phyloP scores from a whole-genome alignment of 129 eudicot species.

The Dittrichia graveolens region DNA sequence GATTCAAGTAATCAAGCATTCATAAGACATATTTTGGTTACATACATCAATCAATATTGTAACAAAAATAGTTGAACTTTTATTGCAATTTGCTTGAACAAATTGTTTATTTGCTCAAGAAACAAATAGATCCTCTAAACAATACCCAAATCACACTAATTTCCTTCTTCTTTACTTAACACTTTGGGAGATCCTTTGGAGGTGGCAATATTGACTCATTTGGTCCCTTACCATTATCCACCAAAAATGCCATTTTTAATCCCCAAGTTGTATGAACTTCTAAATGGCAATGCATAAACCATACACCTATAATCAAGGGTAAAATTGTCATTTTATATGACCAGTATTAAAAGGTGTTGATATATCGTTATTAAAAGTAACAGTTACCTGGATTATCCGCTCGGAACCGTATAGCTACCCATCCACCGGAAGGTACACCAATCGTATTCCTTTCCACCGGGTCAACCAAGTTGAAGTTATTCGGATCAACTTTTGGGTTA shows the following conservation, averaged over 20 bases:
- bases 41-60: neutral
- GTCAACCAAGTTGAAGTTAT: constrained; percentile 69
- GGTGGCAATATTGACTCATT: constrained; percentile 78
- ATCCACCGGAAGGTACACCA: constrained; percentile 87
- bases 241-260: constrained; percentile 80
- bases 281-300: constrained; percentile 93
- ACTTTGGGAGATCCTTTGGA: constrained; percentile 81
- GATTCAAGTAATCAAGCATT: neutral
- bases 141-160: constrained; percentile 22
- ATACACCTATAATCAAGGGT: constrained; percentile 50
- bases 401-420: constrained; percentile 75
- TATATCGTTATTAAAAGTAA: neutral
- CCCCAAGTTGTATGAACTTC: constrained; percentile 93
- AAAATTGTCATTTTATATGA: constrained; percentile 6
- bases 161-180: constrained; percentile 29
- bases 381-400: constrained; percentile 84
- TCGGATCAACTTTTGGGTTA: constrained; percentile 56
- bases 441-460: constrained; percentile 88
- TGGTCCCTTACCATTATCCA: constrained; percentile 78
- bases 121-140: constrained; percentile 25
- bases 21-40: constrained; percentile 2
- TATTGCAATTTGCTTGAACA: constrained; percentile 36
- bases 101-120: constrained; percentile 41
- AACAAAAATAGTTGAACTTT: constrained; percentile 18
- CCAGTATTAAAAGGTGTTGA: neutral